phyloP scores from a whole-genome alignment of 2,329 filamentous ascomycete genomes.

The Phialemoniopsis sp. region DNA sequence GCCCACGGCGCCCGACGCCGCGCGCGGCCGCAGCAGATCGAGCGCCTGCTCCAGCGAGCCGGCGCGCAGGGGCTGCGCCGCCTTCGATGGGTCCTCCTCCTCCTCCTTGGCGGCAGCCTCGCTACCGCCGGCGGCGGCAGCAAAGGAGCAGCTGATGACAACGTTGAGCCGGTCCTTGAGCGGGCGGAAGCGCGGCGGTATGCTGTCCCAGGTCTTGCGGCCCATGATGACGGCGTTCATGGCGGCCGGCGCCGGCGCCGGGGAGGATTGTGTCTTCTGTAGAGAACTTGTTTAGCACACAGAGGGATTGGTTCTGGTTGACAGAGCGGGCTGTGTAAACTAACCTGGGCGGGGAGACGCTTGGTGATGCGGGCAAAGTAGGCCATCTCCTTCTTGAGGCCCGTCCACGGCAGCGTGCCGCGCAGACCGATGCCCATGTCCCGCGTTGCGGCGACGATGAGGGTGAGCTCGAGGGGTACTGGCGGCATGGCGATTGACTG shows the following conservation, averaged over 20 bases:
- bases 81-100: conserved; percentile 36
- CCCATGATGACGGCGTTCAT: conserved; percentile 91
- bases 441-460: conserved; percentile 90
- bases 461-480: conserved; percentile 61
- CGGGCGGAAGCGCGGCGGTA: conserved; percentile 74
- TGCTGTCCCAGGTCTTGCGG: conserved; percentile 92
- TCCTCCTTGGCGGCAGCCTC: conserved; percentile 6
- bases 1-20: conserved; percentile 26
- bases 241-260: conserved; percentile 19
- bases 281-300: too few species aligned
- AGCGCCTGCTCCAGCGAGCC: conserved; percentile 57
- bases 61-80: conserved; percentile 52
- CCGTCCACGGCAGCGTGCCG: conserved; percentile 83
- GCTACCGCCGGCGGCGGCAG: conserved; percentile 8
- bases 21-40: background rate
- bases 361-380: conserved; percentile 93
- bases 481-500: background rate
- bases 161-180: conserved; percentile 78
- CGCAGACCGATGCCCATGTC: conserved; percentile 82
- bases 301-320: too few species aligned
- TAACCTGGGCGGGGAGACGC: conserved; percentile 37
- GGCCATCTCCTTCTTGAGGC: conserved; percentile 84
- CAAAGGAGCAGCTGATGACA: conserved; percentile 61
- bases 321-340: too few species aligned
- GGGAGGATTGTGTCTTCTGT: background rate